Evolutionary conservation across 2,329 filamentous ascomycete genomes (phyloP).

Genomic region (Claviceps sp.): DNA sequence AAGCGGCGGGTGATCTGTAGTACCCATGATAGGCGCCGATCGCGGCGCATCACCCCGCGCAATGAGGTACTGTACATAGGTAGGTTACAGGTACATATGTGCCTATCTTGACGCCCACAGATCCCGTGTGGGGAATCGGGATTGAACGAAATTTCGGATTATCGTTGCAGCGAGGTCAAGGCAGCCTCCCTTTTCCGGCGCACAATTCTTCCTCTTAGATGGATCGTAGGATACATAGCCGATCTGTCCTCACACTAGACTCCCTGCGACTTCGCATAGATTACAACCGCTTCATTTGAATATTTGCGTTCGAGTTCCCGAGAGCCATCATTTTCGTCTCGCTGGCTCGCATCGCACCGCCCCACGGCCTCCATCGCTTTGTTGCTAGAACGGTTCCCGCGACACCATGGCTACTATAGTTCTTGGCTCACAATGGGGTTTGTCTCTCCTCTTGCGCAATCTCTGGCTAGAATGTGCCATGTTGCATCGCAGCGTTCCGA

Average conservation of each 20-base stretch:
- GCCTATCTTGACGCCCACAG: background rate
- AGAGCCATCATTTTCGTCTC: background rate
- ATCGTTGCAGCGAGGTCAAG: too few relatives aligned
- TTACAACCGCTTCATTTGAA: too few relatives aligned
- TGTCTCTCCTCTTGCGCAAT: constrained; percentile 9
- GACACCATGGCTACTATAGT: constrained; percentile 6
- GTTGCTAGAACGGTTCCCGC: background rate
- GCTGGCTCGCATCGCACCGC: background rate
- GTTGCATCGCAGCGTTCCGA: background rate
- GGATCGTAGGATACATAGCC: too few relatives aligned
- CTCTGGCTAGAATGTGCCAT: background rate
- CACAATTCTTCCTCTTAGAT: too few relatives aligned
- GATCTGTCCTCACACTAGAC: too few relatives aligned
- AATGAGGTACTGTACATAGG: too few relatives aligned
- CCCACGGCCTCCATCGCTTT: background rate
- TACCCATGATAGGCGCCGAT: background rate
- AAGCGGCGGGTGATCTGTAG: background rate
- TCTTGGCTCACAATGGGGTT: constrained; percentile 26
- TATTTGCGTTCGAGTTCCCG: background rate
- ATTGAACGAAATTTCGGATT: too few relatives aligned
- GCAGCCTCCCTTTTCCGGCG: too few relatives aligned
- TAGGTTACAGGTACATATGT: too few relatives aligned
- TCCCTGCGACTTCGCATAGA: too few relatives aligned
- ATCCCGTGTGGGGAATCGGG: too few relatives aligned
- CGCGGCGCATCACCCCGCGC: background rate